Percentiles rank a stretch among this genome's conserved stretches.
These are phyloP conservation scores for Quillaja saponaria DNA, from an alignment of 306 rosid genomes.

Conservation along the genomic window DNA sequence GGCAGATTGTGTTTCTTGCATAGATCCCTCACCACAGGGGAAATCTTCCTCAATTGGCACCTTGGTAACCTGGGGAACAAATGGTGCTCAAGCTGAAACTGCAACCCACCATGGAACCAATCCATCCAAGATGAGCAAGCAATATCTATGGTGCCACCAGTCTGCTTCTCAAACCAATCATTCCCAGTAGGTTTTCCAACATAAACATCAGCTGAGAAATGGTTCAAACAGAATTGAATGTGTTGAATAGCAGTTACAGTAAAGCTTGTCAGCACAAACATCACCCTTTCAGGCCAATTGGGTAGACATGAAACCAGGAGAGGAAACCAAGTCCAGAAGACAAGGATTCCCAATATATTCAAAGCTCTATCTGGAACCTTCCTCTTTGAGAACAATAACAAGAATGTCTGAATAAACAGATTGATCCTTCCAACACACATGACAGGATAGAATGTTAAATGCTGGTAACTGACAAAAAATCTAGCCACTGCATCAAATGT, in stretches of 20 bases:
- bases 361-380: constrained; percentile 56
- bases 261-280: constrained; percentile 65
- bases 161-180: constrained; percentile 76
- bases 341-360: constrained; percentile 61
- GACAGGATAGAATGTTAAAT: constrained; percentile 70
- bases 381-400: constrained; percentile 53
- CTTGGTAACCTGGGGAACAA: constrained; percentile 69
- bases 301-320: constrained; percentile 64
- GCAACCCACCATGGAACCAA: constrained; percentile 82
- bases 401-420: constrained; percentile 62
- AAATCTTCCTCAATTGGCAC: constrained; percentile 61
- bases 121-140: constrained; percentile 71
- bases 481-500: constrained; percentile 69
- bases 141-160: constrained; percentile 66
- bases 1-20: constrained; percentile 84
- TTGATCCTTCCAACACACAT: constrained; percentile 67
- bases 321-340: constrained; percentile 89
- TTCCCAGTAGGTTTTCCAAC: constrained; percentile 64
- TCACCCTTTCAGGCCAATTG: constrained; percentile 67
- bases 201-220: constrained; percentile 64
- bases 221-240: constrained; percentile 69
- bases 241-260: constrained; percentile 65
- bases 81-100: constrained; percentile 68
- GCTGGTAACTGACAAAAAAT: constrained; percentile 73
- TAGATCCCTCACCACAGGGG: constrained; percentile 62